Evolutionary conservation across 306 rosid species (phyloP), one percentile per base, ranked within the genome.

Genomic region (Astragalus membranaceus): DNA sequence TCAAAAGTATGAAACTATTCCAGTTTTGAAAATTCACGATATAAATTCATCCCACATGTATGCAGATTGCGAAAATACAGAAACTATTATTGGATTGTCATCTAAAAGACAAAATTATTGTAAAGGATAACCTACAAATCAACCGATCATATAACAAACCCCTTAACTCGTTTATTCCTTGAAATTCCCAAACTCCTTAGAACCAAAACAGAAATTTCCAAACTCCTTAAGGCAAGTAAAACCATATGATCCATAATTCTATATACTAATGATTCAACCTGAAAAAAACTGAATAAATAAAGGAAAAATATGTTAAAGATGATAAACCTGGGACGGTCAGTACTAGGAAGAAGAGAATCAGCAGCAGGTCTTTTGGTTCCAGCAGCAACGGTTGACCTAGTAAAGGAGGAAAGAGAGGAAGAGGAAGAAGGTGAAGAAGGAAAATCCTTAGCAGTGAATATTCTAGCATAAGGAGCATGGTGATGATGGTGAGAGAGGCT

Each of bases 281-380:
- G 20, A 57, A 9, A 37, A 29, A 56, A 20, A 62, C 6, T 53
- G 11, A 65, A 49, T 36, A 58, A 33, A 15, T 4, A 66, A 57
- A 3, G 11, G 4, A 58, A 65, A 56, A 15, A 7, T 1, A 52
- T 10, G 16, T 3, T 26, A 65, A 43, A 50, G 59, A 48, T 42
- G 58, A 54, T 4, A 39, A 16, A 92, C 99, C 92, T 78, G 44
- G 82, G 72, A 52, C 85, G 85, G 76, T 84, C 85, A 64, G 70
- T 68, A 20, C 23, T 20, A 7, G 81, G 81, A 5, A 69, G 79
- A 54, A 81, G 85, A 75, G 97, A 90, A 64, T 90, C 96, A 80
- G 95, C 91, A 82, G 83, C 91, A 83, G 83, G 59, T 72, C 89
- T 86, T 80, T 94, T 88, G 23, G 92, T 87, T 13, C 92, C 92